Evolutionary conservation across 495 filamentous ascomycete genomes (phyloP).

Genomic region (Apiosordaria backusii): DNA sequence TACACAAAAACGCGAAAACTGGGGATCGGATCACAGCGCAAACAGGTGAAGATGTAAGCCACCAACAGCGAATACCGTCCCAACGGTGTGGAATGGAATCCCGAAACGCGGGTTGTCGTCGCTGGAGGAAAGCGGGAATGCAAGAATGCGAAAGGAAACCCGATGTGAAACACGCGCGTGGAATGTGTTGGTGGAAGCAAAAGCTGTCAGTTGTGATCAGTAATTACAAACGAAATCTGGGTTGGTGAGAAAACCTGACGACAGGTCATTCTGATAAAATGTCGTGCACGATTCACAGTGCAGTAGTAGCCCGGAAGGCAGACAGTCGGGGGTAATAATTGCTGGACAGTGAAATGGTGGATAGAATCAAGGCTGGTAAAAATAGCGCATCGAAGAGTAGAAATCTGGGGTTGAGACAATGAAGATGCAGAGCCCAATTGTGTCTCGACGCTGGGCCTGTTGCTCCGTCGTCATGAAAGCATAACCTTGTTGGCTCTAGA

Average conservation of each 20-base stretch:
- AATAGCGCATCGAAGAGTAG: too few species aligned
- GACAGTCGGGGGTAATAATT: too few species aligned
- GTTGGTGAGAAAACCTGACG: not conserved
- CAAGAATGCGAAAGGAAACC: not conserved
- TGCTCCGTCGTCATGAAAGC: too few species aligned
- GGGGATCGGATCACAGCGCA: not conserved
- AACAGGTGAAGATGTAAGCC: not conserved
- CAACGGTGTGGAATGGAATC: not conserved
- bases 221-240: not conserved
- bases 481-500: too few species aligned
- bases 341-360: too few species aligned
- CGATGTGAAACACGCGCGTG: not conserved
- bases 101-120: not conserved
- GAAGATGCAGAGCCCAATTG: too few species aligned
- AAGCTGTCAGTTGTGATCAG: not conserved
- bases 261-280: not conserved
- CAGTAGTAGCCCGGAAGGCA: too few species aligned
- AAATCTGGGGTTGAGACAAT: too few species aligned
- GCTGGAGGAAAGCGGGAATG: not conserved
- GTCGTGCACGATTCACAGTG: not conserved
- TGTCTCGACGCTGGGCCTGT: too few species aligned
- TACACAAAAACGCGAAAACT: not conserved
- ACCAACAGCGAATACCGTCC: not conserved
- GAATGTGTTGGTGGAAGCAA: not conserved
- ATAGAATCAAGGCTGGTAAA: too few species aligned